Conservation (phyloP, 139 green algal genomes). For the Micromonas commoda region DNA sequence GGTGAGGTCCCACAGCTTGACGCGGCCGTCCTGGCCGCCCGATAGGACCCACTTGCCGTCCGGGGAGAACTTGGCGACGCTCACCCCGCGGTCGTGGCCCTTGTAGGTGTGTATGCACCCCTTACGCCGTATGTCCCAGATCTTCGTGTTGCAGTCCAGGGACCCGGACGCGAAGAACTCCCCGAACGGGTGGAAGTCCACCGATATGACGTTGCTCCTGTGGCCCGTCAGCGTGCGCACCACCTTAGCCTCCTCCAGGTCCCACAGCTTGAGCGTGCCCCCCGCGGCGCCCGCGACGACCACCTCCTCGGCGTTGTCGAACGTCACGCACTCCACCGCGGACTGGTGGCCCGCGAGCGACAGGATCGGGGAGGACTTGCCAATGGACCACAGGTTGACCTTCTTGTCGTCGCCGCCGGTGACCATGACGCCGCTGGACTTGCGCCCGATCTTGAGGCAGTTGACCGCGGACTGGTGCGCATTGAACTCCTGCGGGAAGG, state of each 20-base stretch:
- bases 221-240: constrained; percentile 61
- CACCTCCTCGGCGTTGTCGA: constrained; percentile 64
- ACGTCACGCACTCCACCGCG: constrained; percentile 63
- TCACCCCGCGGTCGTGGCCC: constrained; percentile 56
- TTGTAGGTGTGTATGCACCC: constrained; percentile 67
- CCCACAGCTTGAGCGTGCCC: constrained; percentile 72
- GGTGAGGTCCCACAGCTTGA: constrained; percentile 81
- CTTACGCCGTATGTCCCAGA: constrained; percentile 69
- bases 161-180: constrained; percentile 55
- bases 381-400: constrained; percentile 79
- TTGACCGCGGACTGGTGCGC: constrained; percentile 63
- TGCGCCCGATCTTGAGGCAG: constrained; percentile 65
- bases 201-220: constrained; percentile 50
- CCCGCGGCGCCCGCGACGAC: constrained; percentile 58
- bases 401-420: constrained; percentile 82
- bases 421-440: constrained; percentile 61
- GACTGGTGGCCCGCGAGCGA: constrained; percentile 55
- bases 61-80: constrained; percentile 60
- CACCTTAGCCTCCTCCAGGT: constrained; percentile 66
- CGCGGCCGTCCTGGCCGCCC: constrained; percentile 53
- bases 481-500: constrained; percentile 56
- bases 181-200: constrained; percentile 64
- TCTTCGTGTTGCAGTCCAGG: constrained; percentile 72
- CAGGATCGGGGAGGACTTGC: constrained; percentile 41
- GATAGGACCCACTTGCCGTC: constrained; percentile 69